phyloP scores from a whole-genome alignment of 2,329 filamentous ascomycete species.

The Colletotrichum eremochloae region DNA sequence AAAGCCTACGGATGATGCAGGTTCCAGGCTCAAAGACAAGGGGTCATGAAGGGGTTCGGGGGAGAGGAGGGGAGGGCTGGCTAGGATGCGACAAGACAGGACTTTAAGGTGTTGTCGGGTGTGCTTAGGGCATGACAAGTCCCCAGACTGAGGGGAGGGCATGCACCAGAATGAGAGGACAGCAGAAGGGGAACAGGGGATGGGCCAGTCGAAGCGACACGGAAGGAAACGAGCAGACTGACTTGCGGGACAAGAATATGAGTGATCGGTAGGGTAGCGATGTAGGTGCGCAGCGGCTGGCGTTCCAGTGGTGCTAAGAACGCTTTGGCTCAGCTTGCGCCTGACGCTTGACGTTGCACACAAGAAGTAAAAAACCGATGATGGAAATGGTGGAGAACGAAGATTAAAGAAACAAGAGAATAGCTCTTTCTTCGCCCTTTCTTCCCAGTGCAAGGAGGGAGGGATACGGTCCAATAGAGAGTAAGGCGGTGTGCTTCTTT shows the following conservation, averaged over 20 bases:
- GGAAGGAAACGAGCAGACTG: constrained; percentile 20
- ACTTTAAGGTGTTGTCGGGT: constrained; percentile 20
- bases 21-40: constrained; percentile 17
- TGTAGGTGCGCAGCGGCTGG: constrained; percentile 24
- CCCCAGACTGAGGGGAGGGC: constrained; percentile 19
- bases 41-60: constrained; percentile 12
- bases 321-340: constrained; percentile 32
- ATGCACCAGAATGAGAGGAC: constrained; percentile 7
- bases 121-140: constrained; percentile 28
- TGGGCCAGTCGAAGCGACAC: constrained; percentile 15
- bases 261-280: constrained; percentile 28
- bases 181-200: constrained; percentile 5
- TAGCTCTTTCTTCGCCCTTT: neutral
- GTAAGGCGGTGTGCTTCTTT: constrained; percentile 18
- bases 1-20: neutral
- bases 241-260: constrained; percentile 24
- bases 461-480: neutral
- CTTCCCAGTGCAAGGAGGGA: constrained; percentile 1
- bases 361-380: constrained; percentile 4
- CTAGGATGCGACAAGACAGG: constrained; percentile 33
- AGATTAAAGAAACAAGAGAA: neutral
- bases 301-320: constrained; percentile 14
- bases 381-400: neutral
- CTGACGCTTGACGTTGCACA: constrained; percentile 31
- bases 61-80: constrained; percentile 22